Conservation (phyloP, 1,284 basidiomycete species). For the Sporisorium graminicola region DNA sequence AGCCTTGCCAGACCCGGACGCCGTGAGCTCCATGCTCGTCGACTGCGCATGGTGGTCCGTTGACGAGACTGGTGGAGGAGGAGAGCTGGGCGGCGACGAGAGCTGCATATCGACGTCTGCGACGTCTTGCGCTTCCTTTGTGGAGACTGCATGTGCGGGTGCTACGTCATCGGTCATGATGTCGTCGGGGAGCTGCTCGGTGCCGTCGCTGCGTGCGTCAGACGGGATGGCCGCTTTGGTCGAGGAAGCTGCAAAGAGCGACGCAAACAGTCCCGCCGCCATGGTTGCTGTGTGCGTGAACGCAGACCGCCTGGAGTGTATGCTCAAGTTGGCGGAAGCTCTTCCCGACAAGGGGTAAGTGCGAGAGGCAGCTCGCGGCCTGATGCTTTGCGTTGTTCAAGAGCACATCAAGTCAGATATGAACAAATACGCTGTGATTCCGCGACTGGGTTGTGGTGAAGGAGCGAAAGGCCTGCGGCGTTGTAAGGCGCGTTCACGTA, state of each 20-base stretch:
- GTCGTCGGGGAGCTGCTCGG: constrained; percentile 7
- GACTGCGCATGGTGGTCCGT: background rate
- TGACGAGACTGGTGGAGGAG: constrained; percentile 11
- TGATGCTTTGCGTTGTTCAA: background rate
- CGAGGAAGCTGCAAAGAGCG: constrained; percentile 27
- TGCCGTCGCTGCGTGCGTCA: constrained; percentile 12
- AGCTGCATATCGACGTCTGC: constrained; percentile 38
- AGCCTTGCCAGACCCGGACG: constrained; percentile 10
- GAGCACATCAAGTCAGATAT: constrained; percentile 7
- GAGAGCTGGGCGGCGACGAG: constrained; percentile 38
- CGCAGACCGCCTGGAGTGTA: no score
- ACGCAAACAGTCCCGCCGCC: constrained; percentile 35
- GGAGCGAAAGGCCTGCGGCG: no score
- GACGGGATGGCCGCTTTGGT: background rate
- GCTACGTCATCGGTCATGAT: constrained; percentile 10
- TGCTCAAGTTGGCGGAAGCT: no score
- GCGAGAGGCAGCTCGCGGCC: constrained; percentile 10
- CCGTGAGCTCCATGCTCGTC: constrained; percentile 12
- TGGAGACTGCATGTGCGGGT: background rate
- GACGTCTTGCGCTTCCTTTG: constrained; percentile 28
- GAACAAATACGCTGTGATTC: no score
- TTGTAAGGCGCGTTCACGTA: no score
- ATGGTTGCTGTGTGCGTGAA: constrained; percentile 9
- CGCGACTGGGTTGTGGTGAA: no score
- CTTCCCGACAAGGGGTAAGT: background rate